Percentiles rank a stretch among this genome's conserved stretches.
These are phyloP conservation scores for Raffaelea albimanens DNA, from an alignment of 2,329 filamentous ascomycete genomes.

Conservation along the genomic window DNA sequence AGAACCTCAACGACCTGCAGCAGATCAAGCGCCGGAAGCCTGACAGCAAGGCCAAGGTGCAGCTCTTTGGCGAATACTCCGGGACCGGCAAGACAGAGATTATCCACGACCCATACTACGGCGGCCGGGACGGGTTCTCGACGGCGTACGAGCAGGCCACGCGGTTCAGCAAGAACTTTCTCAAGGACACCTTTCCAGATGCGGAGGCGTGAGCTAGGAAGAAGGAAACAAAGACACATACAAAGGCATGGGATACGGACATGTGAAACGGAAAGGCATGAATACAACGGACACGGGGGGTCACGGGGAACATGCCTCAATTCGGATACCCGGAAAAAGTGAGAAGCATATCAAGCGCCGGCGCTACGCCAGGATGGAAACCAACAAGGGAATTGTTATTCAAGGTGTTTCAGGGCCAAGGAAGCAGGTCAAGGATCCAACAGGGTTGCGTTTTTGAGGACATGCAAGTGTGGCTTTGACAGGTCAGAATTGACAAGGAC, in stretches of 20 bases:
- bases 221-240: neutral
- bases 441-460: no score
- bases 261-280: neutral
- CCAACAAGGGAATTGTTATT: neutral
- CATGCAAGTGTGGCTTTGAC: no score
- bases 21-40: constrained; percentile 48
- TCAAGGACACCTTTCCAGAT: constrained; percentile 47
- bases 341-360: neutral
- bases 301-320: no score
- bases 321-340: no score
- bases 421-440: no score
- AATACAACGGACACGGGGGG: no score
- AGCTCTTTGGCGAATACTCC: constrained; percentile 78
- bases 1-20: constrained; percentile 65
- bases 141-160: constrained; percentile 77
- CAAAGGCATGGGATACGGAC: neutral
- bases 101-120: constrained; percentile 87
- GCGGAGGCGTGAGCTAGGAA: constrained; percentile 12
- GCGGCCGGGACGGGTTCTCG: constrained; percentile 71
- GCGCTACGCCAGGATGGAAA: neutral
- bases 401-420: no score
- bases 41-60: constrained; percentile 55
- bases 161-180: constrained; percentile 67
- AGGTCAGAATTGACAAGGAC: no score
- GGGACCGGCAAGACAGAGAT: constrained; percentile 60